Conservation (phyloP, 305 asterid genomes). For the Nicotiana rustica region DNA sequence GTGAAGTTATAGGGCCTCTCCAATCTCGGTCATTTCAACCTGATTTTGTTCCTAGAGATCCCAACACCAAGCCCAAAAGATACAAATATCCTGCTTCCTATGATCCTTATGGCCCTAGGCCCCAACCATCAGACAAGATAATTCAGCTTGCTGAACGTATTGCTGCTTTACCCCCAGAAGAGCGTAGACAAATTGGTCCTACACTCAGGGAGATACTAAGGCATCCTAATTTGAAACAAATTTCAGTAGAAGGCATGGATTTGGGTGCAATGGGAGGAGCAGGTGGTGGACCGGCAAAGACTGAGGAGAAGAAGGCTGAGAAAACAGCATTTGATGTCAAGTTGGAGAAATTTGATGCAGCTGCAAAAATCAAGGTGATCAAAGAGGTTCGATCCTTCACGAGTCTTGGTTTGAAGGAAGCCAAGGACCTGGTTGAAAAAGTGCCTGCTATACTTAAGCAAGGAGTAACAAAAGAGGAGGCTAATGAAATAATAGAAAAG, state of each 20-base stretch:
- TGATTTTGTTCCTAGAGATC: conserved; percentile 80
- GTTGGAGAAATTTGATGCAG: conserved; percentile 81
- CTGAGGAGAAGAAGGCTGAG: conserved; percentile 80
- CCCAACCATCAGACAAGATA: conserved; percentile 83
- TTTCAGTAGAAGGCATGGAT: conserved; percentile 68
- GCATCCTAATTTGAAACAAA: conserved; percentile 65
- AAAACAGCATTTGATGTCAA: conserved; percentile 80
- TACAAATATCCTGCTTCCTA: conserved; percentile 73
- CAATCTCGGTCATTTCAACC: conserved; percentile 74
- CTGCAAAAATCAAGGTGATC: conserved; percentile 79
- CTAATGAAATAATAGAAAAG: conserved; percentile 72
- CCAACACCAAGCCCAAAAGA: conserved; percentile 59
- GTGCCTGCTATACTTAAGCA: conserved; percentile 74
- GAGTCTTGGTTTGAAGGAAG: conserved; percentile 85
- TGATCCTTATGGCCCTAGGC: conserved; percentile 85
- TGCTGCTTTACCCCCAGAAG: conserved; percentile 67
- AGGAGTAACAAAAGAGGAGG: conserved; percentile 85
- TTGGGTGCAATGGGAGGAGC: conserved; percentile 57
- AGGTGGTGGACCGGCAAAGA: conserved; percentile 55
- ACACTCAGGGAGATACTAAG: conserved; percentile 54
- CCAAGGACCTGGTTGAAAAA: conserved; percentile 85
- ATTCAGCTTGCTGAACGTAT: conserved; percentile 76
- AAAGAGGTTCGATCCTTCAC: conserved; percentile 89
- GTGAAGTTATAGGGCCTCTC: conserved; percentile 43
- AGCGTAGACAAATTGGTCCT: conserved; percentile 60